A percentile compares a stretch with the other conserved stretches of the same genome.
phyloP scores from a whole-genome alignment of 2,329 filamentous ascomycete species.

The Colletotrichum aenigma region DNA sequence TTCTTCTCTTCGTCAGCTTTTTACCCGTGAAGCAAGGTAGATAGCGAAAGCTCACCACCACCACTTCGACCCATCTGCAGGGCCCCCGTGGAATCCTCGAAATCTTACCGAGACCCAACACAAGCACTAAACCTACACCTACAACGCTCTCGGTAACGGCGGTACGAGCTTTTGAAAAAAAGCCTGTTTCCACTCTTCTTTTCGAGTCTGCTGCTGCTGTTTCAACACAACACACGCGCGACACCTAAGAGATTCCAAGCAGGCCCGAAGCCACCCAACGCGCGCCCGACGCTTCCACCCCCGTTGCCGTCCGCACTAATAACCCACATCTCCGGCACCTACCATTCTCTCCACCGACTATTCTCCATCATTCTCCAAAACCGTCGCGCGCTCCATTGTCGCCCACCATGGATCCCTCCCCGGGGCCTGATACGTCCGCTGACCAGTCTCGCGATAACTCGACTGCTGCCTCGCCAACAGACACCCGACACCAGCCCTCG shows the following conservation, averaged over 20 bases:
- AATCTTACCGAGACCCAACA: background rate
- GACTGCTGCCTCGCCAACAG: constrained; percentile 51
- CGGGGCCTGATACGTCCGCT: constrained; percentile 35
- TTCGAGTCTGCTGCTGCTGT: background rate
- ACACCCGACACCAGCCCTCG: constrained; percentile 46
- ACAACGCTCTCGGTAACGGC: background rate
- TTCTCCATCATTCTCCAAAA: constrained; percentile 1
- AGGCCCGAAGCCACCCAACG: background rate
- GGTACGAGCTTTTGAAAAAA: background rate
- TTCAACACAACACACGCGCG: background rate
- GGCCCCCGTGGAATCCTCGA: background rate
- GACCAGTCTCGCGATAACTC: constrained; percentile 41
- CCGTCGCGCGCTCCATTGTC: constrained; percentile 4
- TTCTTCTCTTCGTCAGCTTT: background rate
- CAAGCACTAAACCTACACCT: background rate
- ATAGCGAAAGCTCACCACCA: background rate
- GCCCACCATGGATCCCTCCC: constrained; percentile 48
- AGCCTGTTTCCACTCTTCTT: background rate
- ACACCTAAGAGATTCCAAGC: background rate
- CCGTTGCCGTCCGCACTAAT: background rate
- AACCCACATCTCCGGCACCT: constrained; percentile 16
- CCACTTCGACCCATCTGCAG: background rate
- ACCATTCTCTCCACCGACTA: constrained; percentile 6
- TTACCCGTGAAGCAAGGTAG: background rate
- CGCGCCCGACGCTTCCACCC: background rate